Base-by-base conservation (phyloP, 345 rosid species). In the Trapa bicornis region DNA sequence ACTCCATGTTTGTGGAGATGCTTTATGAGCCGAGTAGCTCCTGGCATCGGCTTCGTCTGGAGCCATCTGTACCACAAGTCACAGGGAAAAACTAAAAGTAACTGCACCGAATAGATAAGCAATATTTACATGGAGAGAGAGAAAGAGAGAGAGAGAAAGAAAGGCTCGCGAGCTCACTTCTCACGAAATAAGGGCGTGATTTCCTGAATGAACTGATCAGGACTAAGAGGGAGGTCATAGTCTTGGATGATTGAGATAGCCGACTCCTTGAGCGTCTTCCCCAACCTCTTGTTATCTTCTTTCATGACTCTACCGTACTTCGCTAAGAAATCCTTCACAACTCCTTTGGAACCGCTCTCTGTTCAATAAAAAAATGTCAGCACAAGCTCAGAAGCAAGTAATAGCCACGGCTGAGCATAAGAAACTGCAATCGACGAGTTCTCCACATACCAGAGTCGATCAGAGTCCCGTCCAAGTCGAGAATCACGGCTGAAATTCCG, bases 401-500 rank as follows among this genome's bases (percentile, higher is more conserved):
- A 37, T 11, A 14, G 66, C 16, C 32, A 61, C 50, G 13, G 14
- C 35, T 10, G 1, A 41, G 39, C 37, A 37, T 43, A 15, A 33
- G 22, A 54, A 33, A 54, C 6, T n/a, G 60, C 12, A 41, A 35
- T 33, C 22, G 45, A 13, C 12, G 68, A 33, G 56, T 17, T 33
- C 37, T 36, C 41, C 15, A 36, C 32, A 47, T 53, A 81, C 84
- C 81, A 71, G 84, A 73, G 73, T 78, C 78, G 70, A 81, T 47
- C 66, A 81, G 84, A 73, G 84, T 81, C 3, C 84, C 82, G 70
- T 81, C 84, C 67, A 81, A 74, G 78, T 81, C 84, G 17, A 81
- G 76, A 69, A 81, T 70, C 60, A 81, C 78, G 58, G 80, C 84
- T 37, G 48, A 54, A 29, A 76, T 65, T 45, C 65, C 37, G 68